A percentile compares a stretch with the other conserved stretches of the same genome.
phyloP scores from a whole-genome alignment of 2,329 filamentous ascomycete genomes.

The Ophioceras dolichostomum region DNA sequence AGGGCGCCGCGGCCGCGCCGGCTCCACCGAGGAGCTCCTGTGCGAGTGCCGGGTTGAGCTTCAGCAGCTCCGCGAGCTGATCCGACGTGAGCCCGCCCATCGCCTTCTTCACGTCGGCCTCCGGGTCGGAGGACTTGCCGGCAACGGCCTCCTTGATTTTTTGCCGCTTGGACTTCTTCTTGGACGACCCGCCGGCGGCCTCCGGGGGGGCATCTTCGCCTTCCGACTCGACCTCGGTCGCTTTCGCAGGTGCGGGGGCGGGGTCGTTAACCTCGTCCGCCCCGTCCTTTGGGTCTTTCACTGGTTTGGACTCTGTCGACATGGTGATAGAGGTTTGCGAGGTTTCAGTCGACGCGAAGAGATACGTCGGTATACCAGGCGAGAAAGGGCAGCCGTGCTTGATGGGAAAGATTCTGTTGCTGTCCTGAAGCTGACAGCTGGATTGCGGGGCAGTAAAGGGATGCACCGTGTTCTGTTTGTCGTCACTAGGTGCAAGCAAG shows the following conservation, averaged over 20 bases:
- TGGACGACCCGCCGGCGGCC: constrained; percentile 19
- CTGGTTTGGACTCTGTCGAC: constrained; percentile 52
- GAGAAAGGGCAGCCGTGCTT: too few relatives aligned
- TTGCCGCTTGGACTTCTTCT: constrained; percentile 54
- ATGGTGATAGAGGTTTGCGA: constrained; percentile 15
- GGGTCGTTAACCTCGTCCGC: constrained; percentile 25
- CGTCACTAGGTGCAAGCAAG: too few relatives aligned
- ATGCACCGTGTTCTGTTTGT: too few relatives aligned
- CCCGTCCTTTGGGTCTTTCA: constrained; percentile 38
- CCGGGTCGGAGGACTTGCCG: constrained; percentile 20
- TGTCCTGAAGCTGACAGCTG: too few relatives aligned
- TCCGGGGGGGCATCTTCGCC: constrained; percentile 24
- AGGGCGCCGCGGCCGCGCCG: constrained; percentile 8
- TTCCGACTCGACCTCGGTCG: constrained; percentile 31
- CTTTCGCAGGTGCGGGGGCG: constrained; percentile 28
- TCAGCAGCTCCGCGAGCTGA: constrained; percentile 53
- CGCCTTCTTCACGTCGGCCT: constrained; percentile 34
- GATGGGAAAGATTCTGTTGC: too few relatives aligned
- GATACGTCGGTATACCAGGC: too few relatives aligned
- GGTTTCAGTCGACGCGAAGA: too few relatives aligned
- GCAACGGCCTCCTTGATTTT: constrained; percentile 38
- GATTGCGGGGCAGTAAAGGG: too few relatives aligned
- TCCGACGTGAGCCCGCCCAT: constrained; percentile 40
- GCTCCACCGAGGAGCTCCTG: constrained; percentile 33
- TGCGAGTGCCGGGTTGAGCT: constrained; percentile 60